phyloP scores from a whole-genome alignment of 306 rosid genomes.

The Rosa lucieae region DNA sequence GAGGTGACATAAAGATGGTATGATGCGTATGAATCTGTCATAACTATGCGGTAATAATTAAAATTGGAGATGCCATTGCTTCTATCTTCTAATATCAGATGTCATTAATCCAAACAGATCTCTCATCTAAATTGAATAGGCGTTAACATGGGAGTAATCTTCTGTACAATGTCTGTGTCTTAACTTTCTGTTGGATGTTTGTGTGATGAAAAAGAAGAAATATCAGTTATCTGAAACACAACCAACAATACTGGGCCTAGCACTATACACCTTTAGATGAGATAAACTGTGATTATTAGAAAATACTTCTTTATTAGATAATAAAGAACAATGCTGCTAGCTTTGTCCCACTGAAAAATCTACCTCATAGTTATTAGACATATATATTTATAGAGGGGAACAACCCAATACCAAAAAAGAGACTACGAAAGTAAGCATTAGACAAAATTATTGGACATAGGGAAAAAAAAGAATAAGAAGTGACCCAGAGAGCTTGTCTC shows the following conservation, averaged over 20 bases:
- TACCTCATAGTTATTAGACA: not conserved
- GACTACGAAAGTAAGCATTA: not conserved
- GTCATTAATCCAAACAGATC: not conserved
- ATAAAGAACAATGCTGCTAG: not conserved
- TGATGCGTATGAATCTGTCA: not conserved
- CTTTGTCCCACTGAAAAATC: not conserved
- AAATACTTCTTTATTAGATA: too few species aligned
- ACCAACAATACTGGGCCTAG: not conserved
- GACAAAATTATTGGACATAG: not conserved
- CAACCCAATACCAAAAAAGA: not conserved
- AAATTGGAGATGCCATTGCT: too few species aligned
- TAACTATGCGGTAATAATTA: not conserved
- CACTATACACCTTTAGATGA: not conserved
- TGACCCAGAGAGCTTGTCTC: not conserved
- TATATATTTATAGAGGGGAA: not conserved
- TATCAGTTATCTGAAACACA: not conserved
- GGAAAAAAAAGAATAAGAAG: too few species aligned
- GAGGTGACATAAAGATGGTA: not conserved
- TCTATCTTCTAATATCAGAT: not conserved
- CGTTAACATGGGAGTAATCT: not conserved
- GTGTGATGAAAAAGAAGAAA: not conserved
- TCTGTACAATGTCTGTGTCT: too few species aligned
- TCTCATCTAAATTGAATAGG: not conserved
- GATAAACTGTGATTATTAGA: too few species aligned
- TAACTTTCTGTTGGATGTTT: not conserved